A percentile compares a stretch with the other conserved stretches of the same genome.
These are phyloP conservation scores for Gnaphalium uliginosum DNA, from an alignment of 129 eudicot species.

Conservation along the genomic window DNA sequence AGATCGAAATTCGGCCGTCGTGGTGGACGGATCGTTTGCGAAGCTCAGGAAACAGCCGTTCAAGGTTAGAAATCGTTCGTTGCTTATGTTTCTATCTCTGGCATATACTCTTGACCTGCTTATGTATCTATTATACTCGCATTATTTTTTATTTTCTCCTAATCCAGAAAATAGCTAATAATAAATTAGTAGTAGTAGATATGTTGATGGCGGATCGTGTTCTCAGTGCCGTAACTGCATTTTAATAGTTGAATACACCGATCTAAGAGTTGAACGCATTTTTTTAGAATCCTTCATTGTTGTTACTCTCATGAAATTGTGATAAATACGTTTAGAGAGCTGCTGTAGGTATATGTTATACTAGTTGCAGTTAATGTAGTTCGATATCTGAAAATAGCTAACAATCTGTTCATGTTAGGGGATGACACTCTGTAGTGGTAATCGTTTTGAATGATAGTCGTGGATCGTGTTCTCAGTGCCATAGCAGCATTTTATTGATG, in stretches of 20 bases:
- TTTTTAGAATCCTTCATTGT: constrained; percentile 29
- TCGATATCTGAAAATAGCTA: background rate
- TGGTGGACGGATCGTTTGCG: constrained; percentile 60
- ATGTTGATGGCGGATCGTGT: background rate
- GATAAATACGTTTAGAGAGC: background rate
- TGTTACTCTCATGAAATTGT: background rate
- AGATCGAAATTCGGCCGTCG: constrained; percentile 41
- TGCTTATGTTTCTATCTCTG: constrained; percentile 1
- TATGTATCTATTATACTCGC: background rate
- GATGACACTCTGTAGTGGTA: background rate
- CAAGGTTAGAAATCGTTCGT: constrained; percentile 43
- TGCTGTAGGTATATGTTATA: background rate
- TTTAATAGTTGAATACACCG: background rate
- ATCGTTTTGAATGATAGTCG: background rate
- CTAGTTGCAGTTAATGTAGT: background rate
- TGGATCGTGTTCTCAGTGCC: background rate
- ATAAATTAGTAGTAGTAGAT: background rate
- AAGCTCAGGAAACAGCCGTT: constrained; percentile 73
- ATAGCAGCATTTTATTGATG: background rate
- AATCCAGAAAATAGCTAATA: background rate
- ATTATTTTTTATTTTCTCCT: background rate
- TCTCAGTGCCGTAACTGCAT: constrained; percentile 5
- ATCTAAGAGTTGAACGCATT: background rate
- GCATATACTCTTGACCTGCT: background rate
- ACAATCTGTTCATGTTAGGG: background rate